Conservation (phyloP, 208 protist genomes). For the Acanthamoeba sp. region DNA sequence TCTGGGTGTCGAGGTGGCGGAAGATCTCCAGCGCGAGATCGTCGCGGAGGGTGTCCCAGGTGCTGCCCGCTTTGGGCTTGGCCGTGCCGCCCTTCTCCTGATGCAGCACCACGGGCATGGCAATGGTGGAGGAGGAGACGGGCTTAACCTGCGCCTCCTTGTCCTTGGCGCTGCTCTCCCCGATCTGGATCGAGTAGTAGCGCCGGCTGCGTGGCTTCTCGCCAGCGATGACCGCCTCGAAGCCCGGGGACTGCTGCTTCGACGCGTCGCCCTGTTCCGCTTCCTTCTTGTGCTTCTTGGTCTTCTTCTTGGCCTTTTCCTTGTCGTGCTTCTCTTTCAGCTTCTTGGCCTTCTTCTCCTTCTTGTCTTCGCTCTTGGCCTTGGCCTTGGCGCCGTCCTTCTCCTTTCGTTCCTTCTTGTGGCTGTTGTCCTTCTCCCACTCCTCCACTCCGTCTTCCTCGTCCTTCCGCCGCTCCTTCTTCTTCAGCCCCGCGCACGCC, state of each 20-base stretch:
- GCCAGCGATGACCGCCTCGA: neutral
- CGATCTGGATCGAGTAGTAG: slow-evolving; percentile 47
- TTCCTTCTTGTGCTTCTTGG: neutral
- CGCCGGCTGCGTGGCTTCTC: slow-evolving; percentile 29
- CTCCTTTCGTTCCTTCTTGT: neutral
- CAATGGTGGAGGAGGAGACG: slow-evolving; percentile 24
- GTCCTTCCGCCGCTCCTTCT: slow-evolving; percentile 42
- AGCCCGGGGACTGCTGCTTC: neutral
- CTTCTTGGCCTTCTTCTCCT: slow-evolving; percentile 16
- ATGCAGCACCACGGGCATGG: neutral
- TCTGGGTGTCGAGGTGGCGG: neutral
- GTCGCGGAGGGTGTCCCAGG: neutral
- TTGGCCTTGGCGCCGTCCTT: neutral
- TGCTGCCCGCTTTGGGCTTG: neutral
- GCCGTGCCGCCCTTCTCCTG: neutral
- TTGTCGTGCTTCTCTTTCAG: neutral
- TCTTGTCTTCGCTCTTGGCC: neutral
- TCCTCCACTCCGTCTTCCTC: neutral
- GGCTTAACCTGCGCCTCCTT: neutral
- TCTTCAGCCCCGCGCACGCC: neutral
- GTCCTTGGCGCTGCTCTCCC: neutral
- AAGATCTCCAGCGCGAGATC: neutral
- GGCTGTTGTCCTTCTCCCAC: neutral
- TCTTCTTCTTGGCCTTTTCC: neutral
- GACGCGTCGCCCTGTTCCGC: neutral